phyloP scores from a whole-genome alignment of 2,329 filamentous ascomycete genomes.

The Ascochyta rabiei region DNA sequence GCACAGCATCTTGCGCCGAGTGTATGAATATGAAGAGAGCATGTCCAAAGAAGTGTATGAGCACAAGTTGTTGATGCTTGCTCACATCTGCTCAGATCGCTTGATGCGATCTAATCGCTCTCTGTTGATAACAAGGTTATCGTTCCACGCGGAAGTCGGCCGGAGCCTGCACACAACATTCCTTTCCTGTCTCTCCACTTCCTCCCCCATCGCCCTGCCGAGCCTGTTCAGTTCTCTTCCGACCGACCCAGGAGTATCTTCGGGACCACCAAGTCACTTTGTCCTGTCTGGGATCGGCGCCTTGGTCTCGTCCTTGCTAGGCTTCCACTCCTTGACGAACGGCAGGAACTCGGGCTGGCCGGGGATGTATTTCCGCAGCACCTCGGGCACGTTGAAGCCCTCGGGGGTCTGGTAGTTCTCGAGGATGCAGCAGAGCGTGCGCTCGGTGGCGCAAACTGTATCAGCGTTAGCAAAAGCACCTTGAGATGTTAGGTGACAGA shows the following conservation, averaged over 20 bases:
- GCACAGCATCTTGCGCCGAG: too few species aligned
- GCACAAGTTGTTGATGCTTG: background rate
- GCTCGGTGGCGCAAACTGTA: conserved; percentile 80
- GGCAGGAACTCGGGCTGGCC: conserved; percentile 88
- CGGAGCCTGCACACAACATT: too few species aligned
- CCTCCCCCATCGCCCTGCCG: too few species aligned
- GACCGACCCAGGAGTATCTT: background rate
- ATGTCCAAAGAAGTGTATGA: too few species aligned
- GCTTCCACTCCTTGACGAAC: conserved; percentile 73
- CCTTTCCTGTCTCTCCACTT: background rate
- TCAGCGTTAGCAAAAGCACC: conserved; percentile 5
- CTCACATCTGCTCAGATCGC: background rate
- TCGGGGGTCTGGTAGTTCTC: conserved; percentile 97
- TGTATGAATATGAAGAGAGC: too few species aligned
- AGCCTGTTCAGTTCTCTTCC: too few species aligned
- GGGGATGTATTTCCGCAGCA: conserved; percentile 71
- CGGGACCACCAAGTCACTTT: conserved; percentile 11
- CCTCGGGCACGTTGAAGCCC: conserved; percentile 53
- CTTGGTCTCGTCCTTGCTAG: conserved; percentile 37
- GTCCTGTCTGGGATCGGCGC: conserved; percentile 30
- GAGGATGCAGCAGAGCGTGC: conserved; percentile 90
- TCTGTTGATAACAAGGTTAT: background rate
- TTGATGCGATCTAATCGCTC: conserved; percentile 1
- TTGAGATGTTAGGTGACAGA: background rate
- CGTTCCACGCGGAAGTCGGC: background rate